Base-by-base conservation (phyloP, 2,329 filamentous ascomycete species). In the Fusarium tricinctum region DNA sequence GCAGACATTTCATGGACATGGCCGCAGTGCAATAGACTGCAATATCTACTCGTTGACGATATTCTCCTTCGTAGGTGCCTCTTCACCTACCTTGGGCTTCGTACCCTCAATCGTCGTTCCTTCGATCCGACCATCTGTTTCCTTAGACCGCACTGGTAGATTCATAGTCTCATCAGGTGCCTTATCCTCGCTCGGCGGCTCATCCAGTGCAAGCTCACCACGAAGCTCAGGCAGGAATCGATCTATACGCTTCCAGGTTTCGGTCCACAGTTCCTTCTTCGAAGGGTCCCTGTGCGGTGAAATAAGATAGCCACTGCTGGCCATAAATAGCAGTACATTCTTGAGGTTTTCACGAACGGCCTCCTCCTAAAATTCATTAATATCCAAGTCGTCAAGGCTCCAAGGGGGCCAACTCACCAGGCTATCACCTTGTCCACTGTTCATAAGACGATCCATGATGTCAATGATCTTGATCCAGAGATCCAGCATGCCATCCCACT, bases 261-360 rank as follows among this genome's bases (percentile, higher is more conserved):
- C 88, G 15, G 78, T 81, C 87, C 84, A 90, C 19, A 89, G 81
- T 73, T 83, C 84, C 76, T 84, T 84, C 72, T 86, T 85, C 7
- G 80, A 81, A 2, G 83, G 75, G 66, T 90, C 85, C 71, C 85
- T 79, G 67, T 80, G 83, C 14, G 92, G 92, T 2, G 92, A 87
- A 0, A 93, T 89, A 7, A 99, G 86, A 73, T 92, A 94, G 35
- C 92, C 94, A 50, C 91, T 94, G 77, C 91, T 96, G 8, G 92
- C 90, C 94, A 99, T 97, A 74, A 99, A 96, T 12, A 99, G 85
- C 23, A 98, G 83, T 52, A 98, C 94, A 70, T 99, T 99, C 81
- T 99, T 99, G 59, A 99, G 83, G 69, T 93, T 96, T 79, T 99
- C 96, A 1, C 93, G 92, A 4, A 98, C 94, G 14, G 96, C 95